Conservation (phyloP, 768 basidiomycete species). For the Lactarius sp. region DNA sequence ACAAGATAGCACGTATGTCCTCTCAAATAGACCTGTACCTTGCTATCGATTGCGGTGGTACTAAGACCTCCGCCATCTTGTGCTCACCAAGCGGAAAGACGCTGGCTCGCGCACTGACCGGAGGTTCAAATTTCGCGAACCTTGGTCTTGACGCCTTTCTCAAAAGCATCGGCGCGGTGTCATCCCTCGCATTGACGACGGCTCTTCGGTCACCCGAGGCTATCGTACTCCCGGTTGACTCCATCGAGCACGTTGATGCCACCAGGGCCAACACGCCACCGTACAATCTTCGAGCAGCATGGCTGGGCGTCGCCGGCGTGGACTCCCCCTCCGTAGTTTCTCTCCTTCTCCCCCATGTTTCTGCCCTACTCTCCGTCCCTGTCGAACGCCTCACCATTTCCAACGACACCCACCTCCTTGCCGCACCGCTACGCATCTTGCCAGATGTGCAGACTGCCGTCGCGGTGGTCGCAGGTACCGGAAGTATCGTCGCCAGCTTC, state of each 20-base stretch:
- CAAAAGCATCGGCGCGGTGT: slow-evolving; percentile 45
- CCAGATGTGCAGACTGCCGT: slow-evolving; percentile 58
- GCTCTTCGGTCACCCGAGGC: slow-evolving; percentile 3
- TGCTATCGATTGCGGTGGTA: slow-evolving; percentile 85
- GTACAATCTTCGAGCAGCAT: slow-evolving; percentile 58
- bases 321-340: slow-evolving; percentile 64
- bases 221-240: slow-evolving; percentile 14
- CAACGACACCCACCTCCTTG: slow-evolving; percentile 84
- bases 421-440: slow-evolving; percentile 65
- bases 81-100: slow-evolving; percentile 52
- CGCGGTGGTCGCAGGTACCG: slow-evolving; percentile 77
- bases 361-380: slow-evolving; percentile 55
- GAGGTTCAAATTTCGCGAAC: slow-evolving; percentile 85
- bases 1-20: slow-evolving; percentile 33
- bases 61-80: slow-evolving; percentile 79
- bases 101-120: slow-evolving; percentile 61
- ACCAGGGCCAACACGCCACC: slow-evolving; percentile 4
- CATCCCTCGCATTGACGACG: slow-evolving; percentile 45
- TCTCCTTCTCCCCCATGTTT: slow-evolving; percentile 49
- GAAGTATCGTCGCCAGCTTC: slow-evolving; percentile 70
- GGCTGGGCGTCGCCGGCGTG: slow-evolving; percentile 81
- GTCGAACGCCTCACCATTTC: slow-evolving; percentile 51
- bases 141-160: slow-evolving; percentile 61
- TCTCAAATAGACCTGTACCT: slow-evolving; percentile 50
- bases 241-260: not conserved